A percentile compares a stretch with the other conserved stretches of the same genome.
Conservation (phyloP, 2,329 filamentous ascomycete genomes). For the Paraphoma chrysanthemicola region DNA sequence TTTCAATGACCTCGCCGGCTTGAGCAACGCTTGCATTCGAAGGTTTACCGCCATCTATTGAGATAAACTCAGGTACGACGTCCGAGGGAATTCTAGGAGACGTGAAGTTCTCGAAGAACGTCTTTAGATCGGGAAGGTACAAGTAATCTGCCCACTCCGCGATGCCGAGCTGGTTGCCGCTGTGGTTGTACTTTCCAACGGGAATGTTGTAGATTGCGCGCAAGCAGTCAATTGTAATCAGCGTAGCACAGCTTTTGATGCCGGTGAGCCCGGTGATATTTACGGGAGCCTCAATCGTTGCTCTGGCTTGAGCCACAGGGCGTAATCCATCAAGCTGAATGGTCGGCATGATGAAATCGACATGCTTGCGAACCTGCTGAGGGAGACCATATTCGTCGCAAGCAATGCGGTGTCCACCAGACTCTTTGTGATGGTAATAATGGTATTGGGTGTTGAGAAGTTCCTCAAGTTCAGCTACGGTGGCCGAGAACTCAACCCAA, state of each 20-base stretch:
- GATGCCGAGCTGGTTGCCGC: conserved; percentile 35
- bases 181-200: conserved; percentile 21
- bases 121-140: conserved; percentile 54
- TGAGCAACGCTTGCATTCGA: conserved; percentile 52
- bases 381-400: conserved; percentile 26
- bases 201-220: conserved; percentile 27
- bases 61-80: conserved; percentile 31
- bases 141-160: conserved; percentile 54
- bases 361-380: conserved; percentile 16
- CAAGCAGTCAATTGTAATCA: conserved; percentile 23
- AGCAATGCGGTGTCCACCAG: conserved; percentile 18
- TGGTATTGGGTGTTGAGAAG: conserved; percentile 22
- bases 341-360: conserved; percentile 25
- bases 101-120: conserved; percentile 50
- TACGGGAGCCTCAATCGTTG: conserved; percentile 6
- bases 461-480: conserved; percentile 15
- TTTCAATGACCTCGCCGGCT: conserved; percentile 28
- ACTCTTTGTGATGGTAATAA: conserved; percentile 18
- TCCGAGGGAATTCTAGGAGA: conserved; percentile 20
- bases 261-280: conserved; percentile 11
- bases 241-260: conserved; percentile 11
- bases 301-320: conserved; percentile 12
- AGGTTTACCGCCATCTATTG: conserved; percentile 45
- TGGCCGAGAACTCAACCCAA: conserved; percentile 18
- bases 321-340: conserved; percentile 21